Conservation (phyloP, 306 rosid genomes). For the Aeschynomene evenia region DNA sequence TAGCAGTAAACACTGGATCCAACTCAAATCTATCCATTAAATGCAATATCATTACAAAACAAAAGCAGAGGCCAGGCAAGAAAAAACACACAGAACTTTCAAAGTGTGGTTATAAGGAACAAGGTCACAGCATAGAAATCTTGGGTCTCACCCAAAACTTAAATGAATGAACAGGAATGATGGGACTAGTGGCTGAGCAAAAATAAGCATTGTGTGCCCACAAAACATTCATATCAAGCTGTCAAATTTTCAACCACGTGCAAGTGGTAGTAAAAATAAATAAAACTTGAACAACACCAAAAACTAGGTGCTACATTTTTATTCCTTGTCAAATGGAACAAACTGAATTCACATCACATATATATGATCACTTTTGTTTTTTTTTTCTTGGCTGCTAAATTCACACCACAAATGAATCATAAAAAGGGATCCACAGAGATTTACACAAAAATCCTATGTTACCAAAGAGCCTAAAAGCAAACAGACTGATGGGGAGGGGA, state of each 20-base stretch:
- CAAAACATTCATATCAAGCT: slow-evolving; percentile 32
- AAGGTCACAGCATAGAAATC: slow-evolving; percentile 18
- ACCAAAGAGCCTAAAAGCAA: slow-evolving; percentile 47
- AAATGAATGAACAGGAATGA: slow-evolving; percentile 35
- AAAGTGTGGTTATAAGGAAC: not conserved
- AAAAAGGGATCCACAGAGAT: slow-evolving; percentile 48
- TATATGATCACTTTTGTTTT: slow-evolving; percentile 55
- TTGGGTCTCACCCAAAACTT: slow-evolving; percentile 21
- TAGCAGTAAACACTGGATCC: not conserved
- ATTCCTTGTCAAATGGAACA: slow-evolving; percentile 54
- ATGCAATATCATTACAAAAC: slow-evolving; percentile 19
- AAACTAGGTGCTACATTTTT: slow-evolving; percentile 37
- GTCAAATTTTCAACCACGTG: slow-evolving; percentile 23
- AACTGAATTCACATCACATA: slow-evolving; percentile 55
- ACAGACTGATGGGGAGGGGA: slow-evolving; percentile 17
- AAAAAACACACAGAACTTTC: too few relatives aligned
- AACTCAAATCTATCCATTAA: not conserved
- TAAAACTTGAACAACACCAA: slow-evolving; percentile 7
- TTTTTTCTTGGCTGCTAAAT: slow-evolving; percentile 51
- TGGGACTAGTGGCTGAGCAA: slow-evolving; percentile 15
- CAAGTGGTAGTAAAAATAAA: slow-evolving; percentile 18
- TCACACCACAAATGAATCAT: slow-evolving; percentile 69
- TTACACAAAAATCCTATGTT: slow-evolving; percentile 70
- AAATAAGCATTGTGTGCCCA: slow-evolving; percentile 30
- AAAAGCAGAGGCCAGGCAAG: not conserved